Evolutionary conservation across 768 basidiomycete genomes (phyloP).

Genomic region (Kwoniella sp.): DNA sequence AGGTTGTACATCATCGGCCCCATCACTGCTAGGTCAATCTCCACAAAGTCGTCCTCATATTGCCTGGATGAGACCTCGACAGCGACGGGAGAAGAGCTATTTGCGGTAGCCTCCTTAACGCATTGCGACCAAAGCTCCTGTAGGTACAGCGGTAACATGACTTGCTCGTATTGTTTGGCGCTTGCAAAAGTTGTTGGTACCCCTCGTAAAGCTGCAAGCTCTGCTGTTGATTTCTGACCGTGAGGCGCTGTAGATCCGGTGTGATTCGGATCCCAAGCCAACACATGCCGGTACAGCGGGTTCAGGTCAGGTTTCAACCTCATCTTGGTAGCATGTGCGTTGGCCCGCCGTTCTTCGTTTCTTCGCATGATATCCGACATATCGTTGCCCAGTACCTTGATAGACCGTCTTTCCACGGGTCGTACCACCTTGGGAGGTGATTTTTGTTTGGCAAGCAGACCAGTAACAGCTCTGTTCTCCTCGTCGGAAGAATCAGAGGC

Average conservation of each 20-base stretch:
- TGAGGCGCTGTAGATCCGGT: constrained; percentile 53
- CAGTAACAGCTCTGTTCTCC: constrained; percentile 52
- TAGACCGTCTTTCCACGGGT: constrained; percentile 24
- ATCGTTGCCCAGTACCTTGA: constrained; percentile 23
- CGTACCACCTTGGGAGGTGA: constrained; percentile 52
- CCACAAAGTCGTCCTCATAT: constrained; percentile 75
- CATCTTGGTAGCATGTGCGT: constrained; percentile 60
- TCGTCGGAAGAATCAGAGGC: constrained; percentile 42
- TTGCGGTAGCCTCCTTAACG: constrained; percentile 67
- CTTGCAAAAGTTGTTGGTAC: constrained; percentile 67
- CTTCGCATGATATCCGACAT: constrained; percentile 35
- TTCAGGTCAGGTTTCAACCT: constrained; percentile 80
- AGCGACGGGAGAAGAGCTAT: constrained; percentile 45
- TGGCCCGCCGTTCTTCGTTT: constrained; percentile 59
- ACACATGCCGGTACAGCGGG: constrained; percentile 66
- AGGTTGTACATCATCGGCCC: constrained; percentile 67
- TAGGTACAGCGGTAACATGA: constrained; percentile 79
- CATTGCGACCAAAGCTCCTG: constrained; percentile 91
- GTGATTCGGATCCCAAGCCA: constrained; percentile 84
- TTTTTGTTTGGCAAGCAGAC: constrained; percentile 61
- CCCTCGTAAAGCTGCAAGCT: constrained; percentile 45
- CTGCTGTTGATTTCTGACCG: constrained; percentile 58
- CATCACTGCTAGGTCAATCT: constrained; percentile 65
- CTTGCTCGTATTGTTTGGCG: constrained; percentile 63
- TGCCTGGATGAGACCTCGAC: constrained; percentile 66